Evolutionary conservation across 768 basidiomycete species (phyloP).

Genomic region (Terana coerulea): DNA sequence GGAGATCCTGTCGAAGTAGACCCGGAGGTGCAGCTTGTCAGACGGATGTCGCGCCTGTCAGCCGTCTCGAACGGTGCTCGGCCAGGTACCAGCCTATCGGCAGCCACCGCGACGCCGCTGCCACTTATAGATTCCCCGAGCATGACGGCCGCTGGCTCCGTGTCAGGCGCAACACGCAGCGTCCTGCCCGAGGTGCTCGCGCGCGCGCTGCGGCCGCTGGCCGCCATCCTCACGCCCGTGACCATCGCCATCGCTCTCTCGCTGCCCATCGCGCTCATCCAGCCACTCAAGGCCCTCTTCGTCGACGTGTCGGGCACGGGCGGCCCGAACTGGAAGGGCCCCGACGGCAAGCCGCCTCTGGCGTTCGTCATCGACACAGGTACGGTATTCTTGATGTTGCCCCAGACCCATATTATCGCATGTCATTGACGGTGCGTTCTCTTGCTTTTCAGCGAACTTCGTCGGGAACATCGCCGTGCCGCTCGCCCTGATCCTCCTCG

Average conservation of each 20-base stretch:
- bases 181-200: constrained; percentile 21
- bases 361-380: constrained; percentile 36
- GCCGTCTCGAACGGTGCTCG: constrained; percentile 16
- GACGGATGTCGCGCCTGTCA: constrained; percentile 23
- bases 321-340: constrained; percentile 34
- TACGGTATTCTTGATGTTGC: no score
- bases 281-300: constrained; percentile 40
- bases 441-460: constrained; percentile 18
- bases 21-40: constrained; percentile 23
- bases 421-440: no score
- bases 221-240: constrained; percentile 32
- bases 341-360: constrained; percentile 41
- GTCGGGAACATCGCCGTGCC: constrained; percentile 25
- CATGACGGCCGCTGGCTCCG: neutral
- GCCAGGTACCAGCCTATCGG: constrained; percentile 1
- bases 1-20: constrained; percentile 15
- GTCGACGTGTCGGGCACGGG: constrained; percentile 27
- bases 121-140: neutral
- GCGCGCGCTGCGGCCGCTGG: constrained; percentile 20
- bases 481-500: constrained; percentile 31
- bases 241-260: constrained; percentile 34
- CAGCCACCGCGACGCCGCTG: constrained; percentile 1
- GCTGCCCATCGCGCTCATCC: constrained; percentile 35
- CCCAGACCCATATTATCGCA: no score
- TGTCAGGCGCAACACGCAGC: no score